These are phyloP conservation scores for Coniferiporia sulphurascens DNA, from an alignment of 1,284 basidiomycete species.

Conservation along the genomic window DNA sequence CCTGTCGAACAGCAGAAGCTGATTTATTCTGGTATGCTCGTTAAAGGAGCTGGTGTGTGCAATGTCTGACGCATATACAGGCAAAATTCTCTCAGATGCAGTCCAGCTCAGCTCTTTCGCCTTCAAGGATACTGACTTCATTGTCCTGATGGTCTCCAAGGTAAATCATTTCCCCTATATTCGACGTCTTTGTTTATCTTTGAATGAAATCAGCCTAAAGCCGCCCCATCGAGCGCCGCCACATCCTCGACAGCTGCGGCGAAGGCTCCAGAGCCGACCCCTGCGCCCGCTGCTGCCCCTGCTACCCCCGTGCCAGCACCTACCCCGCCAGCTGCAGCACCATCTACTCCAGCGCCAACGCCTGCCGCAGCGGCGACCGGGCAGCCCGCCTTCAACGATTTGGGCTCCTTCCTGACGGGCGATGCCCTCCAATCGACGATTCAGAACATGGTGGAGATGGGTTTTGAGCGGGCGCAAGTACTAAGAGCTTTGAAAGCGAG, in stretches of 20 bases:
- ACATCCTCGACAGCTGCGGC: conserved; percentile 34
- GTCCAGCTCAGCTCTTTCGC: conserved; percentile 86
- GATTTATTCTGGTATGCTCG: conserved; percentile 80
- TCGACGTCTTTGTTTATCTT: neutral
- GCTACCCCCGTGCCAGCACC: conserved; percentile 33
- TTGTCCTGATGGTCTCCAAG: conserved; percentile 98
- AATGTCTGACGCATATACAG: conserved; percentile 36
- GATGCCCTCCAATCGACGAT: conserved; percentile 71
- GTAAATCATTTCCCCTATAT: conserved; percentile 37
- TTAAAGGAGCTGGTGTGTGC: conserved; percentile 10
- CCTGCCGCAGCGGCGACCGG: conserved; percentile 28
- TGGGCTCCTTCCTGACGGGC: conserved; percentile 68
- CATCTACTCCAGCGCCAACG: conserved; percentile 33
- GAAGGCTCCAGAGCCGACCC: conserved; percentile 27
- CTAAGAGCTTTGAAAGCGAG: conserved; percentile 86
- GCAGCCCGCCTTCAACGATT: conserved; percentile 41
- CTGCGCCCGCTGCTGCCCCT: conserved; percentile 30
- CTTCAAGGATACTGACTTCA: conserved; percentile 98
- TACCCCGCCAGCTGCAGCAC: conserved; percentile 30
- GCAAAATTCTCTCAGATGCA: conserved; percentile 88
- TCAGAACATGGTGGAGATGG: conserved; percentile 89
- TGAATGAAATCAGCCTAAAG: conserved; percentile 45
- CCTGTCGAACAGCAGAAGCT: conserved; percentile 80
- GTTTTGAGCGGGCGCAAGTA: conserved; percentile 86
- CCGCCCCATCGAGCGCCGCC: conserved; percentile 26